These are phyloP conservation scores for Helicostylum pulchrum DNA, from an alignment of 192 early-diverging fungal species.

Conservation along the genomic window DNA sequence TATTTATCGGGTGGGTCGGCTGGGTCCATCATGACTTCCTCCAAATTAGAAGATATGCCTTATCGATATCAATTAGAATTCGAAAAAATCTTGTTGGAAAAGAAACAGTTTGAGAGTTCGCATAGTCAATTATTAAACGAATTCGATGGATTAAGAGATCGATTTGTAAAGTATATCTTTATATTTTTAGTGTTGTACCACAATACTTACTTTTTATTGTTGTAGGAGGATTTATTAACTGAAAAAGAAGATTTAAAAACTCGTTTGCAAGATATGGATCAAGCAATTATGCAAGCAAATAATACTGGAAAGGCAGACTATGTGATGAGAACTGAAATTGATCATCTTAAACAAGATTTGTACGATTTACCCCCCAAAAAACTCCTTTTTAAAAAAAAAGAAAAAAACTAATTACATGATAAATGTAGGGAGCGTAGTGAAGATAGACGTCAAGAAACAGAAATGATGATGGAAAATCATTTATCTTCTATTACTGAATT, in stretches of 20 bases:
- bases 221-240: constrained; percentile 66
- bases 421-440: constrained; percentile 71
- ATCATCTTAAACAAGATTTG: constrained; percentile 81
- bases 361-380: constrained; percentile 37
- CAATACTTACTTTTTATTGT: neutral
- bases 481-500: constrained; percentile 61
- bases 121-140: constrained; percentile 47
- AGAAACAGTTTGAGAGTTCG: constrained; percentile 57
- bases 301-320: constrained; percentile 84
- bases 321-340: constrained; percentile 81
- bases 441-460: constrained; percentile 63
- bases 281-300: constrained; percentile 61
- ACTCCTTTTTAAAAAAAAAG: neutral
- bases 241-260: constrained; percentile 72
- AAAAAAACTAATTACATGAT: neutral
- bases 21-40: constrained; percentile 5
- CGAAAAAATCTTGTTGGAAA: constrained; percentile 53
- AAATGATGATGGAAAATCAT: constrained; percentile 60
- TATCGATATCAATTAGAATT: constrained; percentile 35
- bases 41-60: constrained; percentile 15
- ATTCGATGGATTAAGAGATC: constrained; percentile 46
- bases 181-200: neutral
- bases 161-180: constrained; percentile 28
- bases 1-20: constrained; percentile 4
- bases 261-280: constrained; percentile 78